A percentile compares a stretch with the other conserved stretches of the same genome.
Conservation (phyloP, 495 filamentous ascomycete genomes). For the Tuber microsphaerosporum region DNA sequence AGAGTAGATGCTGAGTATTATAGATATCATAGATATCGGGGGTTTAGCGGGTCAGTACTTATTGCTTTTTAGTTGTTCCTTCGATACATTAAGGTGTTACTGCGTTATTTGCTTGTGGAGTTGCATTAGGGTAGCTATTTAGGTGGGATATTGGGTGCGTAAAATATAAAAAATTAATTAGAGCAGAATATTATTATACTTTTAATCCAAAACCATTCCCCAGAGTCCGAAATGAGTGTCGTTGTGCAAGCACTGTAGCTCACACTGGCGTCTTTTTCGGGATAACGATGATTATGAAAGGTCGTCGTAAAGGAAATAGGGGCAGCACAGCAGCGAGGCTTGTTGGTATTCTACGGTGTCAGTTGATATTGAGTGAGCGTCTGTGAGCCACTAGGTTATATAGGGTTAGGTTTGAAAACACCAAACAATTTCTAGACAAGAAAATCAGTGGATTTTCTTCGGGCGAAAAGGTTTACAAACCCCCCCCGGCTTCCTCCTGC, state of each 20-base stretch:
- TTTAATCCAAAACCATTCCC: not conserved
- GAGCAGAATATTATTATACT: not conserved
- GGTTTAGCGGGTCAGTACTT: not conserved
- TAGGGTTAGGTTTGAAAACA: slow-evolving; percentile 1
- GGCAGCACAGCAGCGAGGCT: not conserved
- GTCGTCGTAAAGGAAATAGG: not conserved
- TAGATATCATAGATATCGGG: not conserved
- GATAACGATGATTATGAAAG: not conserved
- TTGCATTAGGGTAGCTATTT: not conserved
- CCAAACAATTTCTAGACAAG: not conserved
- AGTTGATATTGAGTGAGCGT: not conserved
- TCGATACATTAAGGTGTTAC: not conserved
- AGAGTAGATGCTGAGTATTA: not conserved
- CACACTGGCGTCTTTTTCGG: not conserved
- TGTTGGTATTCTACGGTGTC: not conserved
- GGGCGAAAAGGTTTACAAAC: slow-evolving; percentile 9
- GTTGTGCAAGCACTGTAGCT: not conserved
- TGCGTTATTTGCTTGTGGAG: not conserved
- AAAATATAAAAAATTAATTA: not conserved
- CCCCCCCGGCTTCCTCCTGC: slow-evolving; percentile 11
- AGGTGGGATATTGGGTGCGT: not conserved
- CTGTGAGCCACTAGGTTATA: not conserved
- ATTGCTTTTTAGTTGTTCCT: not conserved
- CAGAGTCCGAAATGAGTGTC: not conserved
- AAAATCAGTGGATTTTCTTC: not conserved